Base-by-base conservation (phyloP, 2,329 filamentous ascomycete genomes). In the Aureobasidium subglaciale region DNA sequence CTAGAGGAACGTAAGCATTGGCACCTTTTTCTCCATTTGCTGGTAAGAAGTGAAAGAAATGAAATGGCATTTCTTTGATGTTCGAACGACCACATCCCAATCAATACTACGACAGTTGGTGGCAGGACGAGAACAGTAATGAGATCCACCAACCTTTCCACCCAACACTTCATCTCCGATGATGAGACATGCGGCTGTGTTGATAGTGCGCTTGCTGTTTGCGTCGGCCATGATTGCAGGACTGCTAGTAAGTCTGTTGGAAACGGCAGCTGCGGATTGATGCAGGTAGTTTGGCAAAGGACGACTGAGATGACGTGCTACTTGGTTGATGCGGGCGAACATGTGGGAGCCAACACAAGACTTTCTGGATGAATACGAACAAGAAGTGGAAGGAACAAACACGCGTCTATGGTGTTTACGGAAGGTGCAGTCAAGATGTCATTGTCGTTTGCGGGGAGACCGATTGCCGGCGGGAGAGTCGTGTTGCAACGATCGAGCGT, bases 111-210 rank as follows among this genome's bases (percentile, higher is more conserved):
- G 18, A 25, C 25, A 4, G 18, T 24, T 13, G 11, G 15, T 15
- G 3, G 29, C 15, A 27, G 24, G 11, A 8, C 4, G 9, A 27
- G 22, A 3, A 27, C 29, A 30, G 13, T 38, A 38, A 10, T 18
- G 7, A 2, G 13, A 30, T 30, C 3, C 15, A 66, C 75, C 61
- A 70, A 90, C 91, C 86, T 97, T 97, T 64, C 93, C 92, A 20
- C 90, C 91, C 4, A 97, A 78, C 5, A 97, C 90, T 71, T 96
- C 92, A 73, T 97, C 92, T n/a, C 92, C 92, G 64, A 99, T 97
- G 58, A 99, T 90, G 61, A 97, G 74, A 70, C 90, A 95, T 56
- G 87, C 92, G 10, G 92, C 93, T 43, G 91, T 96, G 67, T 90
- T 85, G 63, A 97, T 95, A 58, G 80, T 84, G 66, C 84, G 78